Evolutionary conservation across 306 rosid genomes (phyloP).

Genomic region (Vachellia collinsii): DNA sequence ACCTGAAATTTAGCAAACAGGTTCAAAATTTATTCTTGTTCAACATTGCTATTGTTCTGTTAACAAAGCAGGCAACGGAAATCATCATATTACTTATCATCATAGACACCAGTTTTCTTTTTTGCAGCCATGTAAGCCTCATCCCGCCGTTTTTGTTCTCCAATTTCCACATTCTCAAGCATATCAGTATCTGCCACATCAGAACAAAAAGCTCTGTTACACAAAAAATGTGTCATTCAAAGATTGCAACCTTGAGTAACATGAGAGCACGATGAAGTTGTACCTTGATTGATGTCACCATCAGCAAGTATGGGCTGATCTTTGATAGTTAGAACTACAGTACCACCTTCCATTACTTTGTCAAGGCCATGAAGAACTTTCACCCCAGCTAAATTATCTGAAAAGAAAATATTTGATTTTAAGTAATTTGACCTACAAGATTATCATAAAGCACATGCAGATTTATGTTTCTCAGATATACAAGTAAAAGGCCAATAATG

Average conservation of each 20-base stretch:
- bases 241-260: slow-evolving; percentile 33
- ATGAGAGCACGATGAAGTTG: slow-evolving; percentile 25
- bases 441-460: slow-evolving; percentile 27
- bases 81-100: slow-evolving; percentile 71
- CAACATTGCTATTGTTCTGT: slow-evolving; percentile 17
- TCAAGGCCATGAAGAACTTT: slow-evolving; percentile 96
- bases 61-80: neutral
- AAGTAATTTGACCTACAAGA: slow-evolving; percentile 31
- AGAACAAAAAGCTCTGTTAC: slow-evolving; percentile 43
- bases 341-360: slow-evolving; percentile 93
- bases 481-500: slow-evolving; percentile 10
- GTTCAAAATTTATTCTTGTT: slow-evolving; percentile 20
- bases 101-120: slow-evolving; percentile 79
- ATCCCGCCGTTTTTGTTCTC: slow-evolving; percentile 83
- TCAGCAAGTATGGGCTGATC: slow-evolving; percentile 56
- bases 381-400: slow-evolving; percentile 81
- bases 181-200: slow-evolving; percentile 70
- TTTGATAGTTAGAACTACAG: slow-evolving; percentile 90
- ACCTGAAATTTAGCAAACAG: slow-evolving; percentile 54
- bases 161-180: slow-evolving; percentile 95
- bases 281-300: slow-evolving; percentile 70
- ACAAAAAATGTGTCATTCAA: slow-evolving; percentile 38
- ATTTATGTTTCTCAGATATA: neutral
- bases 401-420: slow-evolving; percentile 28
- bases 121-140: slow-evolving; percentile 88